Percentiles rank a stretch among this genome's conserved stretches.
These are phyloP conservation scores for Wickerhamiella allomyrinae DNA, from an alignment of 805 yeast genomes.

Conservation along the genomic window DNA sequence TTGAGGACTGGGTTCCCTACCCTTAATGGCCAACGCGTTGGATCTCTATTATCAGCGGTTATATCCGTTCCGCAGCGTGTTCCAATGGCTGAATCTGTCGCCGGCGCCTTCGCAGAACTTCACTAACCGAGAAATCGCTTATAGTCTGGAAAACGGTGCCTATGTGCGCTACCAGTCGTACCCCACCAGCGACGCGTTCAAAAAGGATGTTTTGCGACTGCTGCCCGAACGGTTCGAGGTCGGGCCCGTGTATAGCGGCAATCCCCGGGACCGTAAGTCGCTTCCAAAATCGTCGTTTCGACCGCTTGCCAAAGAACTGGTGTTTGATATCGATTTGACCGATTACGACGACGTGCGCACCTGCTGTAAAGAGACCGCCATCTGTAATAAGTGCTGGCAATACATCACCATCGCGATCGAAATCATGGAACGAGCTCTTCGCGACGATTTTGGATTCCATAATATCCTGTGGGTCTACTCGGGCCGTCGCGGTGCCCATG, in stretches of 20 bases:
- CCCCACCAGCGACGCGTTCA: slow-evolving; percentile 52
- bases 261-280: slow-evolving; percentile 73
- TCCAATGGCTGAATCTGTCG: slow-evolving; percentile 81
- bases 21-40: neutral
- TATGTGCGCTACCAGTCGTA: slow-evolving; percentile 83
- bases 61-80: slow-evolving; percentile 66
- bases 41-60: slow-evolving; percentile 25
- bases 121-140: slow-evolving; percentile 84
- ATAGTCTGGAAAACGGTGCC: slow-evolving; percentile 74
- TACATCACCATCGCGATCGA: slow-evolving; percentile 75
- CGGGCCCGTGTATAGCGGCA: slow-evolving; percentile 80
- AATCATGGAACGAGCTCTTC: slow-evolving; percentile 54
- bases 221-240: slow-evolving; percentile 87
- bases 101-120: slow-evolving; percentile 63
- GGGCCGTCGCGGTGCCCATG: slow-evolving; percentile 98
- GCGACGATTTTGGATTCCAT: slow-evolving; percentile 80
- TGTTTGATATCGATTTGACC: slow-evolving; percentile 93
- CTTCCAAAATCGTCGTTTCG: slow-evolving; percentile 64
- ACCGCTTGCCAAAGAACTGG: slow-evolving; percentile 75
- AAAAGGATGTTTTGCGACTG: slow-evolving; percentile 53
- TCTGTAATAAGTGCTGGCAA: slow-evolving; percentile 86
- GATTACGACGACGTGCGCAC: slow-evolving; percentile 91
- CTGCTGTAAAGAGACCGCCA: slow-evolving; percentile 74
- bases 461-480: slow-evolving; percentile 90
- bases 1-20: no score